Conservation (phyloP, 1,139 yeast genomes). For the Candida neerlandica region DNA sequence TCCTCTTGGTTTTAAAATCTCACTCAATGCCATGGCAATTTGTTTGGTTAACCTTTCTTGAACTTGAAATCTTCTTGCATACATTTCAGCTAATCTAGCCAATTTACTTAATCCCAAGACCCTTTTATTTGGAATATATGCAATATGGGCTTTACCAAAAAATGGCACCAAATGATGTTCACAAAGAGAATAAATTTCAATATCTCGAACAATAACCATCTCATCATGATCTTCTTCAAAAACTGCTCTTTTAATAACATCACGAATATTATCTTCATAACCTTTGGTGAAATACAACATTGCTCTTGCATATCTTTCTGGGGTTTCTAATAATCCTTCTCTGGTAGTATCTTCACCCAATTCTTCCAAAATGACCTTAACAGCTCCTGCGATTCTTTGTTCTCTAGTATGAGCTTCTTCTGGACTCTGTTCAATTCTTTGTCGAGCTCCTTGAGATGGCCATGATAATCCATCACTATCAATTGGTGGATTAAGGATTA, state of each 20-base stretch:
- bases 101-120: constrained; percentile 94
- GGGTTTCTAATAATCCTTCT: constrained; percentile 92
- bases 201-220: constrained; percentile 96
- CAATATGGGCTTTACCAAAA: constrained; percentile 95
- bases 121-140: constrained; percentile 90
- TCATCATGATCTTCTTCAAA: constrained; percentile 99
- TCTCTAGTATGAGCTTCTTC: constrained; percentile 67
- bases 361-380: constrained; percentile 76
- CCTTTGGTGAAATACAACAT: constrained; percentile 96
- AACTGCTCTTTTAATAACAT: constrained; percentile 91
- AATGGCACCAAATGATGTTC: constrained; percentile 98
- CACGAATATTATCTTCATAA: constrained; percentile 87
- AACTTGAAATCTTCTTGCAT: constrained; percentile 90
- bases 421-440: constrained; percentile 65
- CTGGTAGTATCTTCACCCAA: constrained; percentile 89
- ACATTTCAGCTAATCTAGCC: constrained; percentile 97
- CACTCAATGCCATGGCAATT: constrained; percentile 93
- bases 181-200: constrained; percentile 88
- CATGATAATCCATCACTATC: constrained; percentile 91
- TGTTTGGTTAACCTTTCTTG: constrained; percentile 97
- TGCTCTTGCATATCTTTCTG: constrained; percentile 94
- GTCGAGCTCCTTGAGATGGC: constrained; percentile 90
- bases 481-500: constrained; percentile 80
- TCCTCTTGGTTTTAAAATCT: constrained; percentile 89
- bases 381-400: constrained; percentile 79